Conservation (phyloP, 2,329 filamentous ascomycete species). For the Venturia asperata region DNA sequence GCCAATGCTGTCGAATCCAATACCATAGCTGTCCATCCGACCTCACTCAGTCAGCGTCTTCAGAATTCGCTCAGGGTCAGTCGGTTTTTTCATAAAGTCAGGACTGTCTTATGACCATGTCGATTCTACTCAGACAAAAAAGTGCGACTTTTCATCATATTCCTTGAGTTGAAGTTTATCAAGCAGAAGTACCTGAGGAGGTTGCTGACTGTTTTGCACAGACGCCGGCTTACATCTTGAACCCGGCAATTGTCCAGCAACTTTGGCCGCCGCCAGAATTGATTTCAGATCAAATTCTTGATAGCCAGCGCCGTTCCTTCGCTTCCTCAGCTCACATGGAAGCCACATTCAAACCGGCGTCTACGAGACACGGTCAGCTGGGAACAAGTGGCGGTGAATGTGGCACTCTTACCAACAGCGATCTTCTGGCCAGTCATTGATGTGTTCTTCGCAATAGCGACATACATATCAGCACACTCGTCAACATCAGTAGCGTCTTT, state of each 20-base stretch:
- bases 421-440: conserved; percentile 43
- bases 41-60: background rate
- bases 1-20: background rate
- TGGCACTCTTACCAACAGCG: conserved; percentile 33
- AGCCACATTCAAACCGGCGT: conserved; percentile 19
- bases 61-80: background rate
- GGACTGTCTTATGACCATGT: background rate
- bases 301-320: background rate
- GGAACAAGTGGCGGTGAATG: background rate
- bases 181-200: background rate
- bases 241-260: conserved; percentile 20
- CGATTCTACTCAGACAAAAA: background rate
- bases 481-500: conserved; percentile 50
- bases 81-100: background rate
- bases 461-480: conserved; percentile 50
- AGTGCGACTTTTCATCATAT: background rate
- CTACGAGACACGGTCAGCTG: conserved; percentile 1
- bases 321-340: conserved; percentile 8
- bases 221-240: conserved; percentile 16
- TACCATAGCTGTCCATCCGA: background rate
- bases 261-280: conserved; percentile 19
- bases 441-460: conserved; percentile 49
- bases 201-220: background rate
- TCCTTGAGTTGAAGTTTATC: background rate
- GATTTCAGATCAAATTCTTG: background rate